Percentiles rank a stretch among this genome's conserved stretches.
Evolutionary conservation across 1,139 yeast genomes (phyloP).

Genomic region (Hyphopichia buzzinii): DNA sequence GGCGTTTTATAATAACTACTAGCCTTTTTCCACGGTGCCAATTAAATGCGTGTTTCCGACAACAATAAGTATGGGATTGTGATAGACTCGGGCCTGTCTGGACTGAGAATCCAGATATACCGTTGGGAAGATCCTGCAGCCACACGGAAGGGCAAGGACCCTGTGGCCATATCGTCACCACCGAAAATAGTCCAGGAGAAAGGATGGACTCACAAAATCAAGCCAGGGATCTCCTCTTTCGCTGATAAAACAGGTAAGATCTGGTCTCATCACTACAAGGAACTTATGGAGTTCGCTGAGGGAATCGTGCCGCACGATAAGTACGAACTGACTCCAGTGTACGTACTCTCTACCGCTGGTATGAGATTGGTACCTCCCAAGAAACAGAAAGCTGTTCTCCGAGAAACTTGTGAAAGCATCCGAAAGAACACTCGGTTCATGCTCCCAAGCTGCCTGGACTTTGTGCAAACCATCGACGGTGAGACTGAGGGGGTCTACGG

Average conservation of each 20-base stretch:
- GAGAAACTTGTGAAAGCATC: conserved; percentile 51
- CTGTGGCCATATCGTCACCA: conserved; percentile 43
- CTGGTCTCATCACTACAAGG: conserved; percentile 60
- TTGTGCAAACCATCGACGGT: conserved; percentile 74
- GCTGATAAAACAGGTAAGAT: conserved; percentile 47
- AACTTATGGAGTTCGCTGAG: conserved; percentile 57
- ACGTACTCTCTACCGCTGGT: conserved; percentile 78
- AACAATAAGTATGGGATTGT: conserved; percentile 60
- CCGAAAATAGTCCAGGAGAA: conserved; percentile 60
- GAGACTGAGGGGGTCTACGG: conserved; percentile 80
- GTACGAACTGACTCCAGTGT: conserved; percentile 62
- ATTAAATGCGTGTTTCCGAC: not conserved
- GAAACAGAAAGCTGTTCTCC: conserved; percentile 45
- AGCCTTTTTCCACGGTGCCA: too few relatives aligned
- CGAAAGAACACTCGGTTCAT: conserved; percentile 48
- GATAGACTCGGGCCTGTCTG: conserved; percentile 80
- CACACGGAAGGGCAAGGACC: conserved; percentile 20
- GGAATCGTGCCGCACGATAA: conserved; percentile 53
- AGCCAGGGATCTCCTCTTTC: conserved; percentile 70
- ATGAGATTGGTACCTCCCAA: conserved; percentile 61
- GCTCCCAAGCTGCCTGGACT: conserved; percentile 53
- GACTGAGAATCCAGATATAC: conserved; percentile 70
- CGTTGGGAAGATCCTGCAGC: conserved; percentile 55
- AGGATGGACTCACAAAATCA: conserved; percentile 59
- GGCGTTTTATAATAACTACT: too few relatives aligned